A percentile compares a stretch with the other conserved stretches of the same genome.
Conservation (phyloP, 2,329 filamentous ascomycete species). For the Simplicillium sp. region DNA sequence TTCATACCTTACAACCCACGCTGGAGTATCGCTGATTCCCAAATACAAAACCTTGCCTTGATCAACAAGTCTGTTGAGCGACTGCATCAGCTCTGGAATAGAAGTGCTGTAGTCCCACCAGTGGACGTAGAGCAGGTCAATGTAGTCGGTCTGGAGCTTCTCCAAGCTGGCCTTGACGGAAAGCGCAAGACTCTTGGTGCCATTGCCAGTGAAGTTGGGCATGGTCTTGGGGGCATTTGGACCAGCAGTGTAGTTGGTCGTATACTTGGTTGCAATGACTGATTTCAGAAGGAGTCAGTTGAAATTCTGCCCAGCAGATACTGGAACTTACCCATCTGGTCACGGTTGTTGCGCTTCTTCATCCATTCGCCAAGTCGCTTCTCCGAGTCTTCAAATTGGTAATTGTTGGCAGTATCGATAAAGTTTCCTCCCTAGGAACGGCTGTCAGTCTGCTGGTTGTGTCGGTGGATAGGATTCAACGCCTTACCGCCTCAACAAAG, state of each 20-base stretch:
- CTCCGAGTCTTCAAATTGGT: slow-evolving; percentile 55
- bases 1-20: slow-evolving; percentile 50
- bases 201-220: slow-evolving; percentile 49
- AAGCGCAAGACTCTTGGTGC: slow-evolving; percentile 48
- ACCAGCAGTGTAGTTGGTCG: slow-evolving; percentile 44
- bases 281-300: slow-evolving; percentile 1
- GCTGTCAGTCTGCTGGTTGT: too few relatives aligned
- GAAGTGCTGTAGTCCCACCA: slow-evolving; percentile 61
- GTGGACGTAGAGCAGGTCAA: slow-evolving; percentile 57
- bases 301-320: background rate
- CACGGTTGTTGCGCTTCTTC: slow-evolving; percentile 51
- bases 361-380: slow-evolving; percentile 64
- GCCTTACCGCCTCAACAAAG: slow-evolving; percentile 45
- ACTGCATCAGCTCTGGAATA: slow-evolving; percentile 60
- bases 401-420: slow-evolving; percentile 63
- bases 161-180: slow-evolving; percentile 46
- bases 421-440: slow-evolving; percentile 54
- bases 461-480: too few relatives aligned
- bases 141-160: slow-evolving; percentile 58
- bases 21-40: slow-evolving; percentile 59
- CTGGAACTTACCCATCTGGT: slow-evolving; percentile 44
- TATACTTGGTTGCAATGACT: slow-evolving; percentile 64
- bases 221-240: slow-evolving; percentile 30
- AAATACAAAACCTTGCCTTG: slow-evolving; percentile 56
- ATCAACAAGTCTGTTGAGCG: slow-evolving; percentile 49